Conservation (phyloP, 2,329 filamentous ascomycete genomes). For the Hypoxylon sp. region DNA sequence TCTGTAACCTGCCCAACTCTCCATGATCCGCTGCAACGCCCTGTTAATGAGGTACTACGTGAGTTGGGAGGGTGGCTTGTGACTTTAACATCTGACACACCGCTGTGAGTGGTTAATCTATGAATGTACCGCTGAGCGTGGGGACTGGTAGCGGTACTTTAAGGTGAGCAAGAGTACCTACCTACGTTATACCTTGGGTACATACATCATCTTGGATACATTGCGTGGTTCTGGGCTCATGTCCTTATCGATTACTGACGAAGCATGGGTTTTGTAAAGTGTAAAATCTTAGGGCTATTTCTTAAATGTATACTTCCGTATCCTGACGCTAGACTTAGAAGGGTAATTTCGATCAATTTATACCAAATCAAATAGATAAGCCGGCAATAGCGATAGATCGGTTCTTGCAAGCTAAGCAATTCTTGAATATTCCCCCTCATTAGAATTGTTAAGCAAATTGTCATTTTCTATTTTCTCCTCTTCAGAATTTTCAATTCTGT, state of each 20-base stretch:
- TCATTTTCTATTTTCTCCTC: constrained; percentile 5
- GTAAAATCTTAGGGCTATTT: too few species aligned
- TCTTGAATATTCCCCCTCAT: too few species aligned
- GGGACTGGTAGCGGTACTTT: constrained; percentile 48
- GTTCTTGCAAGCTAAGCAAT: constrained; percentile 4
- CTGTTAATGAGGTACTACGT: constrained; percentile 22
- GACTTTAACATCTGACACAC: constrained; percentile 51
- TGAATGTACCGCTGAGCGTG: constrained; percentile 40
- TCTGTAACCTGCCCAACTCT: constrained; percentile 30
- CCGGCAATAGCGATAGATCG: constrained; percentile 2
- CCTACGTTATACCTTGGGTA: too few species aligned
- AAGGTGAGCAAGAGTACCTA: constrained; percentile 35
- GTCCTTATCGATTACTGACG: constrained; percentile 32
- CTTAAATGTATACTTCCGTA: too few species aligned
- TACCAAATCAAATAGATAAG: constrained; percentile 4
- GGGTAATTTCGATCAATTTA: constrained; percentile 4
- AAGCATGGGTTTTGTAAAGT: constrained; percentile 2
- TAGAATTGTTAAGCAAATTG: constrained; percentile 7
- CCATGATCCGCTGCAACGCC: constrained; percentile 15
- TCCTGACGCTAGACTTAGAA: constrained; percentile 30
- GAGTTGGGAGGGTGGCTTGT: constrained; percentile 45
- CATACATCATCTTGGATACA: constrained; percentile 34
- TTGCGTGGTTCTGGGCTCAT: not conserved
- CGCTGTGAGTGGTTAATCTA: constrained; percentile 44
- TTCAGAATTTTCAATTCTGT: constrained; percentile 25